Conservation (phyloP, 2,329 filamentous ascomycete species). For the Pseudopyricularia javanii region DNA sequence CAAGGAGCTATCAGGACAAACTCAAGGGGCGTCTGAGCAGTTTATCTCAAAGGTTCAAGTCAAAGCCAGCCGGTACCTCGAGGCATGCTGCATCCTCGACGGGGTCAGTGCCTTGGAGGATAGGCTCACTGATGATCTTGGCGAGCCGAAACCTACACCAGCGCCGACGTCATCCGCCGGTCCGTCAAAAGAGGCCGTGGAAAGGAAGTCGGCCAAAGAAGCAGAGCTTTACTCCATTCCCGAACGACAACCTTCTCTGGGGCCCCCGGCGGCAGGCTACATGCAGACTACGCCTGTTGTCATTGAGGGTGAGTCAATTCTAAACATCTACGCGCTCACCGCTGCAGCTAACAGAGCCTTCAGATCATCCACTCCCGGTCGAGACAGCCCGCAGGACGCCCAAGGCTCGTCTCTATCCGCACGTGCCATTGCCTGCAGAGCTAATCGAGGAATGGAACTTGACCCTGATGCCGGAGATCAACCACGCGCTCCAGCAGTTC, state of each 20-base stretch:
- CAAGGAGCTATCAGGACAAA: slow-evolving; percentile 35
- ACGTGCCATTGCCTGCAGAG: slow-evolving; percentile 44
- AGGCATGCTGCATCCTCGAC: slow-evolving; percentile 51
- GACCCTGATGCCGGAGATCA: slow-evolving; percentile 60
- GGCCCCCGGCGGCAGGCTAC: background rate
- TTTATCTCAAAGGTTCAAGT: slow-evolving; percentile 41
- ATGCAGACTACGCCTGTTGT: slow-evolving; percentile 3
- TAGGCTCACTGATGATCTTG: slow-evolving; percentile 34
- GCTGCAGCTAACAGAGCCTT: too few relatives aligned
- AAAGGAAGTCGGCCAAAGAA: background rate
- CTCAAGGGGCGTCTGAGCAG: slow-evolving; percentile 28
- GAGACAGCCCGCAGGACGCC: background rate
- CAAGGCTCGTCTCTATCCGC: slow-evolving; percentile 40
- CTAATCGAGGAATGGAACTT: slow-evolving; percentile 61
- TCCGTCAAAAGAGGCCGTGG: slow-evolving; percentile 8
- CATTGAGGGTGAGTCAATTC: background rate
- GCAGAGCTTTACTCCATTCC: background rate
- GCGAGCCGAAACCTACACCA: slow-evolving; percentile 9
- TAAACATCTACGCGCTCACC: too few relatives aligned
- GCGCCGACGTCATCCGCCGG: slow-evolving; percentile 3
- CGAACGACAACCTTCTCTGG: background rate
- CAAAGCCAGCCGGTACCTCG: slow-evolving; percentile 43
- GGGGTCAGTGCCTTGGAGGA: slow-evolving; percentile 44
- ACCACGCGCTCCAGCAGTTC: slow-evolving; percentile 56
- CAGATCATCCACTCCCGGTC: background rate